These are phyloP conservation scores for Amanita rimosa DNA, from an alignment of 768 basidiomycete species.

Conservation along the genomic window DNA sequence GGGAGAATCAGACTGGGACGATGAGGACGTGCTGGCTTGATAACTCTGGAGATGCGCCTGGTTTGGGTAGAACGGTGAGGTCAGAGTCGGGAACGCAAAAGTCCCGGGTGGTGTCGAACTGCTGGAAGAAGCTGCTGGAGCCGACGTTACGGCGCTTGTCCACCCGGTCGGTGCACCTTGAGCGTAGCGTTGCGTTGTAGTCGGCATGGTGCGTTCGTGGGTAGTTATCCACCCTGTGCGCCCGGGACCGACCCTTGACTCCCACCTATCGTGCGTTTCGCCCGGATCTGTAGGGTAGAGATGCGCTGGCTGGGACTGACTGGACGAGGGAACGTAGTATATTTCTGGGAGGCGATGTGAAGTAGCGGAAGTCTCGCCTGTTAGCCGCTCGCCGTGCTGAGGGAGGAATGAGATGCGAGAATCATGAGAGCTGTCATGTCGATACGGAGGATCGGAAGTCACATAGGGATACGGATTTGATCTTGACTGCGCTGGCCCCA, in stretches of 20 bases:
- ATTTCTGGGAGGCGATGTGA: slow-evolving; percentile 5
- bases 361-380: not conserved
- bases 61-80: slow-evolving; percentile 43
- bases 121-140: not conserved
- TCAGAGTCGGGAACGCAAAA: slow-evolving; percentile 41
- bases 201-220: not conserved
- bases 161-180: not conserved
- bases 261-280: slow-evolving; percentile 7
- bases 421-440: slow-evolving; percentile 13
- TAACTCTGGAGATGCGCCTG: slow-evolving; percentile 20
- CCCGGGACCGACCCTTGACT: slow-evolving; percentile 3
- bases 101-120: not conserved
- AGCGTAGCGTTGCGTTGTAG: not conserved
- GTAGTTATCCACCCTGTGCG: slow-evolving; percentile 1
- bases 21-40: slow-evolving; percentile 11
- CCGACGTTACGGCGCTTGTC: not conserved
- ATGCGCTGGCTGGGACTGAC: slow-evolving; percentile 5
- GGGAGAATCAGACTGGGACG: slow-evolving; percentile 16
- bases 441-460: not conserved
- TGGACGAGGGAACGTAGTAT: not conserved
- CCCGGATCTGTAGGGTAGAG: slow-evolving; percentile 5
- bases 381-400: slow-evolving; percentile 4
- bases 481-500: not conserved
- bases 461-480: slow-evolving; percentile 6
- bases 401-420: slow-evolving; percentile 14